phyloP scores from a whole-genome alignment of 768 basidiomycete species.

The Amylocystis lapponica region DNA sequence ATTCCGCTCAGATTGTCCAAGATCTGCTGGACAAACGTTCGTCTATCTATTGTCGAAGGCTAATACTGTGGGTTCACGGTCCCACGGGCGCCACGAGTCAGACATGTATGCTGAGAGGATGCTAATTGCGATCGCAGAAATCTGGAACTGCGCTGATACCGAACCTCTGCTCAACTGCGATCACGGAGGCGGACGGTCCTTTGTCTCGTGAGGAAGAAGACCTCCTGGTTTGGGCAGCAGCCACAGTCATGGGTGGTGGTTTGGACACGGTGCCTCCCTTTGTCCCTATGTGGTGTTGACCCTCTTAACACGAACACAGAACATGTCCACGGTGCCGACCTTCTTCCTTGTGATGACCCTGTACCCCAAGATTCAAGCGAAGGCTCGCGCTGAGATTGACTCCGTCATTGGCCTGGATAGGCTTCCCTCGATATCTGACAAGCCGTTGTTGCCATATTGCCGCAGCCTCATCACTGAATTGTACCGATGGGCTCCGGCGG shows the following conservation, averaged over 20 bases:
- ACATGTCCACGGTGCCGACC: not conserved
- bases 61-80: not conserved
- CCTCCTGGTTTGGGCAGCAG: not conserved
- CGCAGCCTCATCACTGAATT: slow-evolving; percentile 46
- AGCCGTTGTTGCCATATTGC: slow-evolving; percentile 44
- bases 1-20: slow-evolving; percentile 27
- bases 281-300: not conserved
- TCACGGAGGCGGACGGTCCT: not conserved
- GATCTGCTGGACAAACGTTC: slow-evolving; percentile 40
- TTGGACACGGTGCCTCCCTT: slow-evolving; percentile 1
- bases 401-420: slow-evolving; percentile 44
- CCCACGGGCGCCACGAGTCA: not conserved
- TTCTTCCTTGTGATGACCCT: slow-evolving; percentile 4
- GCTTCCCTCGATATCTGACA: slow-evolving; percentile 50
- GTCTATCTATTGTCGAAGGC: slow-evolving; percentile 29
- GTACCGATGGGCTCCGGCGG: slow-evolving; percentile 40
- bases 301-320: not conserved
- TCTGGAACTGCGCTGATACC: not conserved
- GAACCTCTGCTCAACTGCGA: not conserved
- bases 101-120: not conserved
- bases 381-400: slow-evolving; percentile 60
- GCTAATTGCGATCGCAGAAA: not conserved
- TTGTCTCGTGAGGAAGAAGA: not conserved
- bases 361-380: slow-evolving; percentile 20
- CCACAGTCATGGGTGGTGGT: not conserved